Conservation (phyloP, 305 asterid species). For the Rubia tinctorum region DNA sequence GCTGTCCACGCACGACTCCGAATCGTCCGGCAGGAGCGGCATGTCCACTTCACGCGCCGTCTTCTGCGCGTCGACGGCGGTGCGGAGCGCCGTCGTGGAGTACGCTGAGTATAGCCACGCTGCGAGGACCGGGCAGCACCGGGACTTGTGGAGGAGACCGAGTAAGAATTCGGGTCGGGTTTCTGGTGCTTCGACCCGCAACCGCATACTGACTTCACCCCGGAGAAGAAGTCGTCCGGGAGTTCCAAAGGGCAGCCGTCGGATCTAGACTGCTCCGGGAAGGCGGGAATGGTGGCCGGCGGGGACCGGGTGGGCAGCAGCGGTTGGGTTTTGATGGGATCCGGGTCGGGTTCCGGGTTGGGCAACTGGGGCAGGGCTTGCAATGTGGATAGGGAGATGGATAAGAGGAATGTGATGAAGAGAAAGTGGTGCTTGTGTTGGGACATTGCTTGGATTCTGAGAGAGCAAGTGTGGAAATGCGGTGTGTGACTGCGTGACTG, state of each 20-base stretch:
- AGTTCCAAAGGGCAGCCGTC: slow-evolving; percentile 77
- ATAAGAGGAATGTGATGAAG: slow-evolving; percentile 30
- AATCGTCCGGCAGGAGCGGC: slow-evolving; percentile 90
- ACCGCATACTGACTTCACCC: slow-evolving; percentile 63
- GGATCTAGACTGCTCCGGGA: slow-evolving; percentile 73
- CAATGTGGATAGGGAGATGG: slow-evolving; percentile 27
- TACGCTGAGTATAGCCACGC: slow-evolving; percentile 93
- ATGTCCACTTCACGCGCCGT: slow-evolving; percentile 39
- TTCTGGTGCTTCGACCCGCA: slow-evolving; percentile 40
- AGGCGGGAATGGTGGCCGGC: slow-evolving; percentile 81
- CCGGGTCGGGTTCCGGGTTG: slow-evolving; percentile 62
- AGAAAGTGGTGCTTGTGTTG: slow-evolving; percentile 16
- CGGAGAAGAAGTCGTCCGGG: slow-evolving; percentile 60
- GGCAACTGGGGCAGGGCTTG: slow-evolving; percentile 45
- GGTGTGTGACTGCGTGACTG: neutral
- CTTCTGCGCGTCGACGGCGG: slow-evolving; percentile 20
- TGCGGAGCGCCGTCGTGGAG: slow-evolving; percentile 52
- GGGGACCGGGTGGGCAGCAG: slow-evolving; percentile 41
- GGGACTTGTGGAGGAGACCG: slow-evolving; percentile 58
- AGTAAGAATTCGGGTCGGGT: slow-evolving; percentile 33
- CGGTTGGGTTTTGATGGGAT: slow-evolving; percentile 45
- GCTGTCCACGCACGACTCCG: slow-evolving; percentile 76
- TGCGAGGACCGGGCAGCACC: slow-evolving; percentile 90
- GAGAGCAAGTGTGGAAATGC: slow-evolving; percentile 21
- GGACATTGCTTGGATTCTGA: slow-evolving; percentile 40